phyloP scores from a whole-genome alignment of 768 basidiomycete genomes.

The Suillus alpinus region DNA sequence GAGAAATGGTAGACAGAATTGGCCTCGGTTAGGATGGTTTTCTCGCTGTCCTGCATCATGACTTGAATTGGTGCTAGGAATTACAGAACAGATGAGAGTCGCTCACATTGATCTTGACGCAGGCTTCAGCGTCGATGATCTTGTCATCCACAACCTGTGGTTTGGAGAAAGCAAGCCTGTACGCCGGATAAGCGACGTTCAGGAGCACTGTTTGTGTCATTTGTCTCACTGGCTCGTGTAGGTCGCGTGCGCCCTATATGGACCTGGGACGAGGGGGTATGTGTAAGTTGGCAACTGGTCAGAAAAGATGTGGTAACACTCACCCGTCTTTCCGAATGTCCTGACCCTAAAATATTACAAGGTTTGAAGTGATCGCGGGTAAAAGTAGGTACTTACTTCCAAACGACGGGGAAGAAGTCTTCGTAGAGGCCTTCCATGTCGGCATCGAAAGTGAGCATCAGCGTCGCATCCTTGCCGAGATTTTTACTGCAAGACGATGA shows the following conservation, averaged over 20 bases:
- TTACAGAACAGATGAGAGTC: no score
- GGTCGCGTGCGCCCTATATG: neutral
- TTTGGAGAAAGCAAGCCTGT: neutral
- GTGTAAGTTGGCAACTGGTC: neutral
- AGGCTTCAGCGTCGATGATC: no score
- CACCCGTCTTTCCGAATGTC: neutral
- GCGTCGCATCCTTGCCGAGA: neutral
- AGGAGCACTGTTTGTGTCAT: neutral
- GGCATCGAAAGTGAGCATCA: neutral
- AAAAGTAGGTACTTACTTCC: neutral
- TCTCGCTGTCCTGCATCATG: neutral
- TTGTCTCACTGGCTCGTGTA: neutral
- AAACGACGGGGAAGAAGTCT: neutral
- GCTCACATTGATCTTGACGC: neutral
- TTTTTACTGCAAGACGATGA: neutral
- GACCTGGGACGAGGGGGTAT: neutral
- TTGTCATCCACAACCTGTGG: neutral
- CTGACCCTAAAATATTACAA: neutral
- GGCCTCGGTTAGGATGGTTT: neutral
- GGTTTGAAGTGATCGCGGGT: neutral
- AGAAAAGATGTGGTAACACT: neutral
- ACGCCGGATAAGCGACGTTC: neutral
- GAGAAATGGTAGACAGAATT: neutral
- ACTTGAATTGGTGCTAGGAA: neutral
- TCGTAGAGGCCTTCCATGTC: neutral